Percentiles rank a stretch among this genome's conserved stretches.
These are phyloP conservation scores for Plasmodium gaboni DNA, from an alignment of 169 alveolate genomes.

Conservation along the genomic window DNA sequence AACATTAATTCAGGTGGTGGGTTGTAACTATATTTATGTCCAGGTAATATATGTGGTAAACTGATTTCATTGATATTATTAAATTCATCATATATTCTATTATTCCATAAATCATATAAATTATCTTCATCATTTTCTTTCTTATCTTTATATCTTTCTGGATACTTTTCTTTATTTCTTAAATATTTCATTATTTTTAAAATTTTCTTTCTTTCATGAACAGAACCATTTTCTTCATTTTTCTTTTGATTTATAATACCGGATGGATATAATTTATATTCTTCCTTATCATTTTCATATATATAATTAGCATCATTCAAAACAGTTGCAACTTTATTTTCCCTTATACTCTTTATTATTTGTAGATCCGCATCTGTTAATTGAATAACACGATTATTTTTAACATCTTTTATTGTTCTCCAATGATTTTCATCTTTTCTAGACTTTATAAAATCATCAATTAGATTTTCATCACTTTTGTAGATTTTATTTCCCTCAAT, in stretches of 20 bases:
- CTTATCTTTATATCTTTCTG: constrained; percentile 32
- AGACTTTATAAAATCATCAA: constrained; percentile 65
- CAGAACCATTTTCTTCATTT: constrained; percentile 3
- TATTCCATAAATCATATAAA: constrained; percentile 65
- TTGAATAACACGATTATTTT: constrained; percentile 55
- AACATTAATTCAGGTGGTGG: constrained; percentile 74
- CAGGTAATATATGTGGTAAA: constrained; percentile 71
- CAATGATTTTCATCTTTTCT: constrained; percentile 43
- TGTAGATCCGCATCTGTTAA: constrained; percentile 55
- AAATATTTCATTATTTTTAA: constrained; percentile 13
- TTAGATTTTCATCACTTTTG: constrained; percentile 33
- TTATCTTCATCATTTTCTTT: background rate
- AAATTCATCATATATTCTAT: constrained; percentile 60
- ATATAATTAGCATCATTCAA: constrained; percentile 32
- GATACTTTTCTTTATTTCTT: constrained; percentile 42
- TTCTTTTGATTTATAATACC: constrained; percentile 6
- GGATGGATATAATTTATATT: constrained; percentile 37
- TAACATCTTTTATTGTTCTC: constrained; percentile 74
- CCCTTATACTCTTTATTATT: constrained; percentile 58
- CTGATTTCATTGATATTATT: constrained; percentile 28
- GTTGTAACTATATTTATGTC: constrained; percentile 75
- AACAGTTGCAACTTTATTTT: constrained; percentile 52
- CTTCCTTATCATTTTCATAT: constrained; percentile 76
- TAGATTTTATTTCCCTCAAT: constrained; percentile 50
- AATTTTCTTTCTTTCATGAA: constrained; percentile 30